A percentile compares a stretch with the other conserved stretches of the same genome.
These are phyloP conservation scores for Ophiosphaerella narmari DNA, from an alignment of 2,329 filamentous ascomycete species.

Conservation along the genomic window DNA sequence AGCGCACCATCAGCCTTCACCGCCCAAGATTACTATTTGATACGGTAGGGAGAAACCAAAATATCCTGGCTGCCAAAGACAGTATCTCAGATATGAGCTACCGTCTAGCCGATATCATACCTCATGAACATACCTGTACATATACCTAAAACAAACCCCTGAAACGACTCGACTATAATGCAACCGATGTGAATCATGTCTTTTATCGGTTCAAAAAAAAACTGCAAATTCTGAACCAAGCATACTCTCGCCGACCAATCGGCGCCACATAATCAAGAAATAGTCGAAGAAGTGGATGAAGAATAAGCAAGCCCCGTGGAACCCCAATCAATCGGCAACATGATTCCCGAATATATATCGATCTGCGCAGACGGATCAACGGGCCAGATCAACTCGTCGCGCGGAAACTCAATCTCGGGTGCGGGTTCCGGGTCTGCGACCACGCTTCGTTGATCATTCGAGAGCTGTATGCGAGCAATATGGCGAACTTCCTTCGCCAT, in stretches of 20 bases:
- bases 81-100: too few relatives aligned
- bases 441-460: constrained; percentile 12
- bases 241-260: not conserved
- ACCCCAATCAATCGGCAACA: constrained; percentile 29
- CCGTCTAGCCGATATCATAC: too few relatives aligned
- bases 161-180: too few relatives aligned
- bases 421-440: constrained; percentile 13
- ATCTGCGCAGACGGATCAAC: constrained; percentile 34
- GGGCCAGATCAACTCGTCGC: constrained; percentile 37
- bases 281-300: constrained; percentile 13
- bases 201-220: too few relatives aligned
- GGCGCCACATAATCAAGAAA: constrained; percentile 3
- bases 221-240: not conserved
- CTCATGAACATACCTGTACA: too few relatives aligned
- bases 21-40: too few relatives aligned
- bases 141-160: too few relatives aligned
- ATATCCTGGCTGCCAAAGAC: too few relatives aligned
- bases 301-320: constrained; percentile 13
- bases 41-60: too few relatives aligned
- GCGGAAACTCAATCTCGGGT: constrained; percentile 30
- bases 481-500: constrained; percentile 75
- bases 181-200: too few relatives aligned
- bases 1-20: too few relatives aligned
- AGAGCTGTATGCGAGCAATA: constrained; percentile 71
- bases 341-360: constrained; percentile 40